Evolutionary conservation across 1,139 yeast genomes (phyloP).

Genomic region (Sugiyamaella pinicola): DNA sequence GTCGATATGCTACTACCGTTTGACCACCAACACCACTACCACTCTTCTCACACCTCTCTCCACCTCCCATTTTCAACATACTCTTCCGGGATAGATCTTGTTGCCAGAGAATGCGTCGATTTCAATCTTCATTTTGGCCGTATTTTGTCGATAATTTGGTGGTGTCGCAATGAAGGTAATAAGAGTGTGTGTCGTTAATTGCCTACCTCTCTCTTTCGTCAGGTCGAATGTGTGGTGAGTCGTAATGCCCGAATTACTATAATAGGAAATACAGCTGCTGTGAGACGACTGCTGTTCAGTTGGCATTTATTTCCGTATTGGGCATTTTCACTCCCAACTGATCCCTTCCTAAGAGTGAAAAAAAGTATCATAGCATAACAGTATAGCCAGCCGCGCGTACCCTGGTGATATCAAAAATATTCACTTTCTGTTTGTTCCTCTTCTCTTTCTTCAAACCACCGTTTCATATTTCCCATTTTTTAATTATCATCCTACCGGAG

Average conservation of each 20-base stretch:
- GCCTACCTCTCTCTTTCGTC: slow-evolving; percentile 1
- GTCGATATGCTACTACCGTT: not conserved
- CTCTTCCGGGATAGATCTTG: slow-evolving; percentile 99
- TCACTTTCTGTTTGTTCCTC: not conserved
- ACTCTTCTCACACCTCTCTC: slow-evolving; percentile 2
- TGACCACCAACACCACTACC: too few species aligned
- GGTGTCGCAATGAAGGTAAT: slow-evolving; percentile 18
- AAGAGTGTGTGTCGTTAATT: slow-evolving; percentile 4
- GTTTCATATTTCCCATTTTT: slow-evolving; percentile 4
- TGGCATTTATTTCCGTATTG: not conserved
- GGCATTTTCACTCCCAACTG: not conserved
- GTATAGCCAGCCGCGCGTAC: slow-evolving; percentile 3
- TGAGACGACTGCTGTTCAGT: not conserved
- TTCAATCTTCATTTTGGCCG: slow-evolving; percentile 89
- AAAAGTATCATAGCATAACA: not conserved
- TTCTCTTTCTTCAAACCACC: slow-evolving; percentile 2
- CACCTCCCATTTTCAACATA: slow-evolving; percentile 26
- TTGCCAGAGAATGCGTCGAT: slow-evolving; percentile 99
- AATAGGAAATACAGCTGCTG: slow-evolving; percentile 1
- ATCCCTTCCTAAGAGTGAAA: not conserved
- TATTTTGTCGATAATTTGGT: slow-evolving; percentile 23
- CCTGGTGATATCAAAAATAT: not conserved
- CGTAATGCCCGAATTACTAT: not conserved
- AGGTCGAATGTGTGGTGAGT: slow-evolving; percentile 3
- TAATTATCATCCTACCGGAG: slow-evolving; percentile 67